A percentile compares a stretch with the other conserved stretches of the same genome.
Conservation (phyloP, 768 basidiomycete genomes). For the Kwoniella newhampshirensis region DNA sequence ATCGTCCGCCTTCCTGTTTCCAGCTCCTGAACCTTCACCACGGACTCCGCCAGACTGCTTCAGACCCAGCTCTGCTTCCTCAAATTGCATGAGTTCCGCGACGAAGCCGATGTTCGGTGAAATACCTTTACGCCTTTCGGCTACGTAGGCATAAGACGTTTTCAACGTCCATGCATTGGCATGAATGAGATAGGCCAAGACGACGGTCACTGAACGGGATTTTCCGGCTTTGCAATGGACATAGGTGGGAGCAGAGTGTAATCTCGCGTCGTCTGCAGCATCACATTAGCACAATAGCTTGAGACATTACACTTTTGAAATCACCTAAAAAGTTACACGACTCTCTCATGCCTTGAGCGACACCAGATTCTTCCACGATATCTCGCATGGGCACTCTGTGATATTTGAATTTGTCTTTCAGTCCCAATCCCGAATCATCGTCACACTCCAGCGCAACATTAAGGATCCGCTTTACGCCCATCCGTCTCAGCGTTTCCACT, state of each 20-base stretch:
- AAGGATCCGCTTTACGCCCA: conserved; percentile 82
- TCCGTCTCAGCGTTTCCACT: conserved; percentile 66
- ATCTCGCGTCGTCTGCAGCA: conserved; percentile 75
- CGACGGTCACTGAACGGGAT: conserved; percentile 91
- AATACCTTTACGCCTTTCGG: conserved; percentile 88
- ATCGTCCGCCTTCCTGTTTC: conserved; percentile 22
- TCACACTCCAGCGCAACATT: conserved; percentile 92
- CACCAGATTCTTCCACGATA: conserved; percentile 89
- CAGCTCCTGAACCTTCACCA: conserved; percentile 39
- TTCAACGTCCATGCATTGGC: conserved; percentile 96
- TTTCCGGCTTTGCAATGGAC: conserved; percentile 97
- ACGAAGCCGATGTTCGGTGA: conserved; percentile 98
- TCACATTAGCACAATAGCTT: conserved; percentile 4
- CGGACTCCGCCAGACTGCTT: conserved; percentile 55
- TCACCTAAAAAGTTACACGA: conserved; percentile 83
- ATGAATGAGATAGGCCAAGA: conserved; percentile 95
- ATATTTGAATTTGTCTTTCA: conserved; percentile 74
- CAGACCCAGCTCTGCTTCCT: conserved; percentile 81
- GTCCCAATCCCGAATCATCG: conserved; percentile 65
- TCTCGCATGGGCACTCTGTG: conserved; percentile 88
- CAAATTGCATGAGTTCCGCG: conserved; percentile 93
- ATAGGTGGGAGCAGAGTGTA: conserved; percentile 85
- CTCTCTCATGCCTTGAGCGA: conserved; percentile 74
- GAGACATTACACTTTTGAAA: conserved; percentile 38
- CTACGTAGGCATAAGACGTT: conserved; percentile 84